phyloP scores from a whole-genome alignment of 306 rosid species.

The Castanea crenata region DNA sequence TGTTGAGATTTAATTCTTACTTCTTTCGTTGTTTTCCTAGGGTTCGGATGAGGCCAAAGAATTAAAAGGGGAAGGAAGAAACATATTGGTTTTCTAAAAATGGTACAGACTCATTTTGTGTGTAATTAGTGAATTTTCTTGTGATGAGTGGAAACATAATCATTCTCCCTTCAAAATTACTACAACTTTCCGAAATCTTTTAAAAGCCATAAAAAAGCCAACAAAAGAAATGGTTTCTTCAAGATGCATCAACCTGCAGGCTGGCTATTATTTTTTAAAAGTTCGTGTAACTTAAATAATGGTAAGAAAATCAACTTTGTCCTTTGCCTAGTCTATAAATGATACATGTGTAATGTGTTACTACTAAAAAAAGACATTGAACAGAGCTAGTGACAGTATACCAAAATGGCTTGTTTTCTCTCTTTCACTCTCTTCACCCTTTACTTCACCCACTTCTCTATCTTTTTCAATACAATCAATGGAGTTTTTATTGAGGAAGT shows the following conservation, averaged over 20 bases:
- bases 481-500: slow-evolving; percentile 9
- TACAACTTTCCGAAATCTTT: too few relatives aligned
- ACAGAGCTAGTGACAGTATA: too few relatives aligned
- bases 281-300: not conserved
- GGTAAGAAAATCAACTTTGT: not conserved
- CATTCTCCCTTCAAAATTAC: not conserved
- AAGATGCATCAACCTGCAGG: not conserved
- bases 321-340: not conserved
- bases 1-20: too few relatives aligned
- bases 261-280: too few relatives aligned
- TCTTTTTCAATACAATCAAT: not conserved
- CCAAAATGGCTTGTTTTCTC: slow-evolving; percentile 1
- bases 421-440: slow-evolving; percentile 13
- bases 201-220: too few relatives aligned
- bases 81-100: too few relatives aligned
- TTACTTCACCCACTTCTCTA: not conserved
- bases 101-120: too few relatives aligned
- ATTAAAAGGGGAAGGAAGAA: too few relatives aligned
- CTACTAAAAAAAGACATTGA: too few relatives aligned
- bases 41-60: too few relatives aligned
- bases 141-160: not conserved
- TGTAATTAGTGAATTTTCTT: too few relatives aligned
- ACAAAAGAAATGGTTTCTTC: slow-evolving; percentile 2
- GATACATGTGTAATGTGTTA: not conserved
- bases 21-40: too few relatives aligned